Conservation (phyloP, 352 stramenopile genomes). For the Globisporangium sylvaticum region DNA sequence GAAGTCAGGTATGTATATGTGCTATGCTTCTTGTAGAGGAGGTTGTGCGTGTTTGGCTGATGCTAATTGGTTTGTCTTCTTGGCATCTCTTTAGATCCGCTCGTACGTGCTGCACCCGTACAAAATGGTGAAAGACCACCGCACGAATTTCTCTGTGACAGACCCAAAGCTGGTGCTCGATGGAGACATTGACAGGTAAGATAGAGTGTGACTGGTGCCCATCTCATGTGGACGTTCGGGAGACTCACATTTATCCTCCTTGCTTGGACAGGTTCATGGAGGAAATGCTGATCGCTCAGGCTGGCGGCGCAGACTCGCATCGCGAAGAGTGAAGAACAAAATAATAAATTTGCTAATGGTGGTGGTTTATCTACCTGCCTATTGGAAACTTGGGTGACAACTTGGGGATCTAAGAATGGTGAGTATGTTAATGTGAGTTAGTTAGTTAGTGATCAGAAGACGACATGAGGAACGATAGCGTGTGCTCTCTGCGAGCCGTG, state of each 20-base stretch:
- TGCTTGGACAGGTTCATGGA: conserved; percentile 51
- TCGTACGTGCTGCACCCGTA: conserved; percentile 98
- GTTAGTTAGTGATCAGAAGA: not conserved
- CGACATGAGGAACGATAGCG: conserved; percentile 22
- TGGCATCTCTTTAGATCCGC: conserved; percentile 89
- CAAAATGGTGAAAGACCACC: conserved; percentile 97
- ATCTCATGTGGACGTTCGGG: not conserved
- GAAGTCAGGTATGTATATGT: conserved; percentile 31
- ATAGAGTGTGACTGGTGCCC: not conserved
- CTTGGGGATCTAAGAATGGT: not conserved
- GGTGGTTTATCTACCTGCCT: not conserved
- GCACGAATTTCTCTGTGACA: conserved; percentile 87
- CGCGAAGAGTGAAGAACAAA: not conserved
- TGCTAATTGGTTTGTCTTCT: conserved; percentile 30
- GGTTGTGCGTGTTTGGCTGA: not conserved
- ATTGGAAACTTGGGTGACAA: not conserved
- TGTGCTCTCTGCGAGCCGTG: conserved; percentile 9
- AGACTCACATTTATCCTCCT: not conserved
- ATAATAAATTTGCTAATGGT: not conserved
- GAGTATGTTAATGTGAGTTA: not conserved
- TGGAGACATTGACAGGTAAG: conserved; percentile 73
- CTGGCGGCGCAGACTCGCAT: conserved; percentile 7
- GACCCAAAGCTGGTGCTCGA: conserved; percentile 89
- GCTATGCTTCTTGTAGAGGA: not conserved
- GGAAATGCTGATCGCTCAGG: conserved; percentile 55